Base-by-base conservation (phyloP, 164 flowering plant genomes). In the Vitis labrusca region DNA sequence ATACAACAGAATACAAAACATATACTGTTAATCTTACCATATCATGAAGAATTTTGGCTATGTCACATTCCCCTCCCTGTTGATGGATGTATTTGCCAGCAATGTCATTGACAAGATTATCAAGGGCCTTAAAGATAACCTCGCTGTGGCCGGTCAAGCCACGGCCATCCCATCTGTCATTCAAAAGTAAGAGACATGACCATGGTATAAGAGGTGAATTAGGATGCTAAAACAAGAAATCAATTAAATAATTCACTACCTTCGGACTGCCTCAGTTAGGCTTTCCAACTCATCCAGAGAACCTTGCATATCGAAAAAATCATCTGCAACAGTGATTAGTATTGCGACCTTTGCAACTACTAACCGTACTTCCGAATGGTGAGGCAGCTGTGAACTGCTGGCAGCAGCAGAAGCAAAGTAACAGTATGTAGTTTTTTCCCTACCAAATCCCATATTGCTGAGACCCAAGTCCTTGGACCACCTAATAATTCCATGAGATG, bases 381-480 rank as follows among this genome's bases (percentile, higher is more conserved):
- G 9, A 48, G 70, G 71, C 47, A 76, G 48, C 16, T 32, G 44
- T 16, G 60, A 68, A 51, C 50, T 9, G 66, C 67, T 55, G 9
- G 79, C 30, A 14, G 83, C 72, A 8, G 66, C 11, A 0, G 83
- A 1, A 0, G 83, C 85, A 64, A 76, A 84, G 71, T 82, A 82
- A 10, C 74, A 73, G 58, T 79, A 80, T 0, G 71, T 51, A 3
- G 85, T 80, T 71, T 82, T 85, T 57, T 85, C 84, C 44, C 85
- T 48, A 10, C 79, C 83, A 66, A 75, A 75, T 56, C 74, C 74
- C 64, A 71, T 44, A 2, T 71, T 55, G 27, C 10, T 23, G 13
- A 75, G 71, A 37, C 74, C 74, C 58, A 30, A 49, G 1, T 72
- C 70, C 71, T 68, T 76, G 3, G 82, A 67, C 88, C 88, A 85